Evolutionary conservation across 768 basidiomycete genomes (phyloP), one percentile per base, ranked within the genome.

Genomic region (Trametopsis cervina): DNA sequence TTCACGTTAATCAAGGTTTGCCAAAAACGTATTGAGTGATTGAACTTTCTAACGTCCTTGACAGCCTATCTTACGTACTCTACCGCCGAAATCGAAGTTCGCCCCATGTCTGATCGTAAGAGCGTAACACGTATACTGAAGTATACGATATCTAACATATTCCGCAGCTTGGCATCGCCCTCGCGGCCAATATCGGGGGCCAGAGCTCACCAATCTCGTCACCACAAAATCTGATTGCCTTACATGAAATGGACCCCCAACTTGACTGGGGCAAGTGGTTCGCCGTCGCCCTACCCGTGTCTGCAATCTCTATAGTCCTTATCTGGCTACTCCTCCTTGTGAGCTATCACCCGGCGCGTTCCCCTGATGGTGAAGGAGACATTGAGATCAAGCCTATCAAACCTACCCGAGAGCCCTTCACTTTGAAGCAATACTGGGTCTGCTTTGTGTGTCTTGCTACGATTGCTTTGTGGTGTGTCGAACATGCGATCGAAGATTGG

Each of bases 121-220:
- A 69, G 29, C 15, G 29, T 12, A n/a, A 38, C 15, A 7, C 6
- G 11, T 40, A 6, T 39, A 2, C 18, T 15, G 20, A n/a, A 4
- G 38, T 27, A 24, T 24, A 23, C 23, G 44, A 35, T 15, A 27
- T 22, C 43, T 44, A 17, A 20, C 40, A 45, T 29, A 40, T n/a
- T n/a, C n/a, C n/a, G n/a, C 52, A 96, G 92, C 77, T 99, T 45
- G 94, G 87, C 6, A 98, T 99, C 55, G 95, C 96, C 0, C 77
- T 99, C n/a, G 93, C 95, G 0, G 92, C 94, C 17, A 99, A 98
- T 61, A 93, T 98, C 50, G 96, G 96, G 11, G 96, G 96, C 0
- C 94, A 97, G 66, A 89, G 85, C 42, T 97, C 94, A 0, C 95
- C 94, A 2, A 98, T 98, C 50, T 97, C 95, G 2, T 97, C 94